Conservation (phyloP, 257 asterid species). For the Plantago ovata region DNA sequence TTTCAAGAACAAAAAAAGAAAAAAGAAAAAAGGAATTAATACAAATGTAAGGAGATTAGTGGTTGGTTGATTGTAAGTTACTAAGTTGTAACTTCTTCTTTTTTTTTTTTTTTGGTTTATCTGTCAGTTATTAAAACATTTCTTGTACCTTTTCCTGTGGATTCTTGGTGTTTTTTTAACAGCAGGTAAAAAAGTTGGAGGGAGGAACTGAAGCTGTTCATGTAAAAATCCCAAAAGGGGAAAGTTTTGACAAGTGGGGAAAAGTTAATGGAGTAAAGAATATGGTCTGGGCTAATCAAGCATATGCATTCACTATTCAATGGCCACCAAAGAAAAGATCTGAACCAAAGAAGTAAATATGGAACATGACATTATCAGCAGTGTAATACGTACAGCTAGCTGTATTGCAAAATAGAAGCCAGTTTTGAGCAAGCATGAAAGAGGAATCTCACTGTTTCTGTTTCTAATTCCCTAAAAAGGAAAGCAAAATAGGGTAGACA, state of each 20-base stretch:
- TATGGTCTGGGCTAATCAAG: slow-evolving; percentile 25
- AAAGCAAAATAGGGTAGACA: slow-evolving; percentile 34
- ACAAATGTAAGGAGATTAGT: slow-evolving; percentile 28
- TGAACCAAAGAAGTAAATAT: slow-evolving; percentile 17
- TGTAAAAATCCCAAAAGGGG: slow-evolving; percentile 28
- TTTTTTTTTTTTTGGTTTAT: slow-evolving; percentile 19
- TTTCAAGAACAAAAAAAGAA: slow-evolving; percentile 18
- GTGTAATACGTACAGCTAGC: slow-evolving; percentile 28
- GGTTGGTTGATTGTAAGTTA: slow-evolving; percentile 41
- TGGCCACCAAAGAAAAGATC: slow-evolving; percentile 19
- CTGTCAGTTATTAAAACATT: background rate
- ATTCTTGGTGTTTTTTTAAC: slow-evolving; percentile 18
- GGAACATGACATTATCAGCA: slow-evolving; percentile 31
- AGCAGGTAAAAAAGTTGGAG: slow-evolving; percentile 20
- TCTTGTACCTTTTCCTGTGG: slow-evolving; percentile 15
- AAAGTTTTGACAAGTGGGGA: slow-evolving; percentile 21
- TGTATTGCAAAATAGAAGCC: slow-evolving; percentile 43
- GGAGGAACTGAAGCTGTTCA: slow-evolving; percentile 22
- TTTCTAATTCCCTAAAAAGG: slow-evolving; percentile 29
- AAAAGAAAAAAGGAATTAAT: slow-evolving; percentile 3
- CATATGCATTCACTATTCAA: slow-evolving; percentile 29
- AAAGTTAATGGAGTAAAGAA: slow-evolving; percentile 7
- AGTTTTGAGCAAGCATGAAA: slow-evolving; percentile 32
- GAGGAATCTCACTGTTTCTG: slow-evolving; percentile 27
- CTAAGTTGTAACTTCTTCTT: too few relatives aligned